Evolutionary conservation across 495 filamentous ascomycete species (phyloP), one percentile per base, ranked within the genome.

Genomic region (Aspergillus baeticus): DNA sequence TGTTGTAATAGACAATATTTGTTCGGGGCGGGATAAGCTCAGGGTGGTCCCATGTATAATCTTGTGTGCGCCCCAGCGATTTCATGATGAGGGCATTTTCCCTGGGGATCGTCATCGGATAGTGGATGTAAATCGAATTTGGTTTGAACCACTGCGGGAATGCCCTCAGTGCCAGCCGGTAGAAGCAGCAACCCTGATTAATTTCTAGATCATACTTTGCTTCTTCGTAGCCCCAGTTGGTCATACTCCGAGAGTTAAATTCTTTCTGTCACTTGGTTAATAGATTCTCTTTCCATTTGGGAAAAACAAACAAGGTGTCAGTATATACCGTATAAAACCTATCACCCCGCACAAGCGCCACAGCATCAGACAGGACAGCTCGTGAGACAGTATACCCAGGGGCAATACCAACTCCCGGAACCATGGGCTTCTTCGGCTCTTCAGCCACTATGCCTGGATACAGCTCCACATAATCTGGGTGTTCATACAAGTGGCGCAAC

Each of bases 81-180:
- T 83, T 87, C 63, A 87, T 78, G 57, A 94, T 92, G 61, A 82
- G 84, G 35, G 74, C 67, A 59, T 88, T 94, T 68, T 93, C 90
- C 26, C 69, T 60, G 7, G 88, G 87, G 26, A 88, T 84, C 3
- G 88, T 90, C 82, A 96, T 88, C 5, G 91, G 91, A 63, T 89
- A 93, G 60, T 90, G 87, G 11, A 88, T 88, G 55, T 92, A 94
- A 51, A 92, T 83, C 1, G 88, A 91, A 69, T 93, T 87, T 23
- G 73, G 64, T 65, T 84, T 86, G 82, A 88, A 93, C 66, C 86
- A 83, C 57, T 86, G 81, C 1, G 91, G 91, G 77, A 96, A 91
- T 1, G 90, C 86, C 18, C 87, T 79, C 47, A 86, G 71, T 43
- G 89, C 85, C 46, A 95, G 76, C 74, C 91, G 93, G 74, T 92